Base-by-base conservation (phyloP, 78 protist species). In the Guillardia theta region DNA sequence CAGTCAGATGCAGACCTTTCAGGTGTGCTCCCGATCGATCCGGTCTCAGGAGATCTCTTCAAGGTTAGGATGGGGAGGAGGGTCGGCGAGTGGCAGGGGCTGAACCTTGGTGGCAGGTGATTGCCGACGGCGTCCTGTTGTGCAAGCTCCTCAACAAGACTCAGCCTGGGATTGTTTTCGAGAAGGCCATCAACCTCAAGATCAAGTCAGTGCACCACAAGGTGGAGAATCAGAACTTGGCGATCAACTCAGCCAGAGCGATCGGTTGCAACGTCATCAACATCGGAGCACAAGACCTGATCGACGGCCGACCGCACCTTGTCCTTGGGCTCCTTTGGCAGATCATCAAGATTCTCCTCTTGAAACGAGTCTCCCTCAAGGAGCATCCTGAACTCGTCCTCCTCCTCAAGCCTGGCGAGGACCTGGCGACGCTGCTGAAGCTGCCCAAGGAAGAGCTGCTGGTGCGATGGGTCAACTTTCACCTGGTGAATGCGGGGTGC, bases 251-350 rank as follows among this genome's bases (percentile, higher is more conserved):
- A 15, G 99, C 99, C 77, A 93, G 64, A 78, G 98, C 98, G 92
- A 97, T 98, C 48, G 99, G 99, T 50, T 97, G 97, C 96, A 62
- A 64, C 64, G 92, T 96, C 30, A 97, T 97, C 95, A 98, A 98
- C 96, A 97, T 98, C 90, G 99, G 99, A 92, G 95, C 96, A 12
- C 94, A 93, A 33, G 78, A 64, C 15, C 22, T 70, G 41, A 1
- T 18, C 41, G 41, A 1, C n/a, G 6, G 41, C 36, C 0, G 77
- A 36, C 96, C 96, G 4, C 97, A 96, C 94, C 96, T 98, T 27
- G 96, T 98, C 83, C 97, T 97, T 53, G 99, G 98, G 37, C 92
- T 98, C 48, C 53, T 97, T 33, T 98, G 99, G 99, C 99, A 98
- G 95, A 95, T 98, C 92, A 98, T 98, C 70, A 37, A 46, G 90